Evolutionary conservation across 768 basidiomycete genomes (phyloP).

Genomic region (Mycena capillaripes): DNA sequence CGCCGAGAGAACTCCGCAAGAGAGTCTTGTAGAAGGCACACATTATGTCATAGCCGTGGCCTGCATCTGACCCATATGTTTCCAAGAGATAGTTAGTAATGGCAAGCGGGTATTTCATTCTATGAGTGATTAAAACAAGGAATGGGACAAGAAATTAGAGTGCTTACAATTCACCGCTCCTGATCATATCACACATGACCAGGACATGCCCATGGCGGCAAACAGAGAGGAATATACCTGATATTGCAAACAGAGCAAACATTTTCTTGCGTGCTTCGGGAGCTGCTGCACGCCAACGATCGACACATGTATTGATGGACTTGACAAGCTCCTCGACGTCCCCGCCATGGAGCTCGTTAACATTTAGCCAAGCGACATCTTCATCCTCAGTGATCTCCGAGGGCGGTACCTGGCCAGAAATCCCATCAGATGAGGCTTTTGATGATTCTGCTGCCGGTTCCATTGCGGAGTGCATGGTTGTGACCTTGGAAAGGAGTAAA

Average conservation of each 20-base stretch:
- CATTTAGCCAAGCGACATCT: constrained; percentile 9
- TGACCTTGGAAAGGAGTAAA: too few relatives aligned
- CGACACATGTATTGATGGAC: constrained; percentile 5
- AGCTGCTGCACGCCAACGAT: background rate
- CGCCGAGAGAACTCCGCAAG: constrained; percentile 35
- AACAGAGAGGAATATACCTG: constrained; percentile 44
- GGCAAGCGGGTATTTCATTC: constrained; percentile 47
- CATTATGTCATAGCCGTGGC: constrained; percentile 44
- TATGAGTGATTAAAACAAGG: constrained; percentile 2
- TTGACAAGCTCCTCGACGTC: background rate
- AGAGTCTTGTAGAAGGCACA: constrained; percentile 45
- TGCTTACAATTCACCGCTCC: constrained; percentile 44
- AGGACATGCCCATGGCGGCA: constrained; percentile 47
- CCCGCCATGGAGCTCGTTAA: background rate
- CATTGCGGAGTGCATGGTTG: too few relatives aligned
- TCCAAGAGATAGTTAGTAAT: constrained; percentile 34
- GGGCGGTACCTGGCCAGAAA: too few relatives aligned
- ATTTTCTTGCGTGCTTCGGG: constrained; percentile 38
- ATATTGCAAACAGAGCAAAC: constrained; percentile 40
- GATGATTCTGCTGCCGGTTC: too few relatives aligned
- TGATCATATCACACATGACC: constrained; percentile 44
- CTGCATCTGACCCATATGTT: constrained; percentile 27
- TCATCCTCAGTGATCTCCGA: background rate
- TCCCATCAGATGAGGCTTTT: too few relatives aligned
- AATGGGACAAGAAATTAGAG: background rate